Evolutionary conservation across 495 filamentous ascomycete genomes (phyloP), one percentile per base, ranked within the genome.

Genomic region (Neurospora sp.): DNA sequence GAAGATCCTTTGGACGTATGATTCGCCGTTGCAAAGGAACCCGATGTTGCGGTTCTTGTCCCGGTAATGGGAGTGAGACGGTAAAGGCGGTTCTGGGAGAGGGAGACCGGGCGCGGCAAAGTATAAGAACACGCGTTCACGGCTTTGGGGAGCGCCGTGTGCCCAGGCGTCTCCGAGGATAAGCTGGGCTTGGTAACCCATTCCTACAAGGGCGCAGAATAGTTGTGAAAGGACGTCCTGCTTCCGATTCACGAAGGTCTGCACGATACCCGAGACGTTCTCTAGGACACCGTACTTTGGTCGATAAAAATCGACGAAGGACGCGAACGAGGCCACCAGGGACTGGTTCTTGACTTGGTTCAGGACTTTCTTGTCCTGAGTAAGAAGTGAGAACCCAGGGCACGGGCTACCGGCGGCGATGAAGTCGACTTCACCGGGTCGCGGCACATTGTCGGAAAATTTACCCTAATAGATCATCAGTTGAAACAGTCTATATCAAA

Each of bases 331-430:
- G 0, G 92, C 90, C 3, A 94, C 85, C 54, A 93, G 83, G 0
- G 91, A 93, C 31, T 88, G 89, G 78, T 94, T 92, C 69, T 86
- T 85, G 31, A 90, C 76, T 80, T 81, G 85, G 69, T 37, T 79
- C 73, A 76, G 77, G 6, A 81, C 84, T 76, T 73, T 83, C 74
- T 83, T 88, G 72, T 87, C 78, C 0, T 46, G 39, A n/a, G 93
- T 92, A 0, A 90, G 78, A 0, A 75, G 70, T 2, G 91, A 92
- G 78, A 92, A 94, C 0, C 90, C 92, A 44, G 89, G 91, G 75
- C 92, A 94, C 0, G 92, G 92, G 73, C 86, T 90, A 1, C 92
- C 92, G 14, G 89, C 92, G 44, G 87, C 84, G n/a, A 93, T 88
- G 46, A 91, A 87, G 3, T 91, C 87, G 16, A 94, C 86, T 18